A percentile compares a stretch with the other conserved stretches of the same genome.
phyloP scores from a whole-genome alignment of 768 basidiomycete genomes.

The Mycena amicta region DNA sequence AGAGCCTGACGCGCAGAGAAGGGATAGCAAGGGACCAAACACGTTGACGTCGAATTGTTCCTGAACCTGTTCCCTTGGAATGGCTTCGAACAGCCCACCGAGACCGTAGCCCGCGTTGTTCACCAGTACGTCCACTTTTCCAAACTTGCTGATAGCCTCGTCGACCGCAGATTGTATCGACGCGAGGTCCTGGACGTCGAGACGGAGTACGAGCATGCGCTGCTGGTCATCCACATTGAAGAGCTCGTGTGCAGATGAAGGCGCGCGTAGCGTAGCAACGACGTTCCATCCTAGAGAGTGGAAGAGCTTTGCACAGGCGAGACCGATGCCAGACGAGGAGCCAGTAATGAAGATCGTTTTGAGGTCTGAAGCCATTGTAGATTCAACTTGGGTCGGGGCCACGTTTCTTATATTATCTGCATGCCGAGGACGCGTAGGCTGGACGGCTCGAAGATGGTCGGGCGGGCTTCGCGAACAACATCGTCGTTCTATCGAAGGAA shows the following conservation, averaged over 20 bases:
- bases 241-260: conserved; percentile 12
- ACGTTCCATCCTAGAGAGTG: conserved; percentile 25
- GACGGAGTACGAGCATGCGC: conserved; percentile 18
- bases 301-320: conserved; percentile 25
- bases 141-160: conserved; percentile 15
- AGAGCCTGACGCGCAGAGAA: not conserved
- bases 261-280: conserved; percentile 26
- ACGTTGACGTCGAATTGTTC: conserved; percentile 27
- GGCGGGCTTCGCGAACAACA: no score
- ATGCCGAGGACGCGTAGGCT: no score
- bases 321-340: conserved; percentile 24
- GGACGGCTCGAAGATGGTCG: no score
- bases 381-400: no score
- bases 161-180: conserved; percentile 22
- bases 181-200: conserved; percentile 20
- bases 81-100: conserved; percentile 25
- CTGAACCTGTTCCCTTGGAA: conserved; percentile 22
- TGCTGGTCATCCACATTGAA: not conserved
- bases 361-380: no score
- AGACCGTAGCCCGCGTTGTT: conserved; percentile 29
- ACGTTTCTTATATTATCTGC: no score
- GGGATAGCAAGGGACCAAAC: conserved; percentile 15
- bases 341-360: conserved; percentile 27
- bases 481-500: no score
- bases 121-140: conserved; percentile 19